Conservation (phyloP, 1,284 basidiomycete genomes). For the Marasmius oreades region DNA sequence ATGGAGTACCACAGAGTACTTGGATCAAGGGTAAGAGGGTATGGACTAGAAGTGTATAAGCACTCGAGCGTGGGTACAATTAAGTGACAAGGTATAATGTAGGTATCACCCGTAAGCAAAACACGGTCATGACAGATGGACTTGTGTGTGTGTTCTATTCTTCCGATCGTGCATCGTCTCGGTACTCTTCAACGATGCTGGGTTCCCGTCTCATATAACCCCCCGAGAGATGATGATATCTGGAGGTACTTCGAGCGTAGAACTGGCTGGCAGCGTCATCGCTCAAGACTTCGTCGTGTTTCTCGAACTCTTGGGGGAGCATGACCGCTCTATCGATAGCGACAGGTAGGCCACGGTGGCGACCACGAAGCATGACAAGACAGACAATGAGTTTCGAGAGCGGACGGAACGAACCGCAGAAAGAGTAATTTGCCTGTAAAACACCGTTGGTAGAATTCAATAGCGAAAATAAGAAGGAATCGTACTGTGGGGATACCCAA, state of each 20-base stretch:
- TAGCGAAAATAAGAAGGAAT: constrained; percentile 19
- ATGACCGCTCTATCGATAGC: constrained; percentile 87
- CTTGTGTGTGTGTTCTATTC: no score
- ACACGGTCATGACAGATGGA: no score
- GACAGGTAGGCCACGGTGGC: constrained; percentile 86
- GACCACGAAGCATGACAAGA: constrained; percentile 88
- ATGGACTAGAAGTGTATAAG: constrained; percentile 39
- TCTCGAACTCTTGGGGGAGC: constrained; percentile 58
- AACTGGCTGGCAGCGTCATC: background rate
- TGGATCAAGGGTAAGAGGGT: constrained; percentile 82
- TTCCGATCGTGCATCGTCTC: background rate
- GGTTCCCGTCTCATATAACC: background rate
- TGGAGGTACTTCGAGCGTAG: background rate
- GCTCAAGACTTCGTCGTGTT: constrained; percentile 6
- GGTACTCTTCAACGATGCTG: background rate
- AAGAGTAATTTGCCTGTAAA: constrained; percentile 67
- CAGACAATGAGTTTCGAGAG: constrained; percentile 87
- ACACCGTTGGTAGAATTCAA: background rate
- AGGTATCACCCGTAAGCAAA: background rate
- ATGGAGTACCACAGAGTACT: constrained; percentile 68
- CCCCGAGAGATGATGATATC: background rate
- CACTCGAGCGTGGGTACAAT: background rate
- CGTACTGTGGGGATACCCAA: constrained; percentile 60
- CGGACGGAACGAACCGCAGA: constrained; percentile 75
- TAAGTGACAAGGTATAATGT: background rate